These are phyloP conservation scores for Colletotrichum lini DNA, from an alignment of 2,329 filamentous ascomycete species.

Conservation along the genomic window DNA sequence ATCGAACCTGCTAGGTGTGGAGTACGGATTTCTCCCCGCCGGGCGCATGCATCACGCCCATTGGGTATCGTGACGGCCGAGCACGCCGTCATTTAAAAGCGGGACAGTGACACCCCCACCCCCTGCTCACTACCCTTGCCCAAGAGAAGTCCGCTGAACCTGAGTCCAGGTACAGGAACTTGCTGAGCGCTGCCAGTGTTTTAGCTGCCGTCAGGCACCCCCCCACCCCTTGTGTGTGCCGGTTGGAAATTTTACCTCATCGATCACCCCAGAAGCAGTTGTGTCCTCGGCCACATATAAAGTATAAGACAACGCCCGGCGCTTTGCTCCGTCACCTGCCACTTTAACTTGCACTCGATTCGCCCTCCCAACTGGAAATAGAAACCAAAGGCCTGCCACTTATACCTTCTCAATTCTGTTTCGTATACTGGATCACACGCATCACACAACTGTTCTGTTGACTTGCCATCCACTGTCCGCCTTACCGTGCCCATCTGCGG, in stretches of 20 bases:
- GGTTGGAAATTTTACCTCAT: constrained; percentile 41
- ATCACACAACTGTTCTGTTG: neutral
- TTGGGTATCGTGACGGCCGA: constrained; percentile 23
- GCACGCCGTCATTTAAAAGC: constrained; percentile 25
- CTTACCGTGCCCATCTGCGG: neutral
- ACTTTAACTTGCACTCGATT: neutral
- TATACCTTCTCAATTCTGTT: constrained; percentile 18
- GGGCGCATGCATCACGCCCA: constrained; percentile 13
- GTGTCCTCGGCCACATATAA: constrained; percentile 34
- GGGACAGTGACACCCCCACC: constrained; percentile 36
- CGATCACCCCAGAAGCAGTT: constrained; percentile 25
- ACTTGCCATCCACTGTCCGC: neutral
- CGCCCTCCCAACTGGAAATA: constrained; percentile 16
- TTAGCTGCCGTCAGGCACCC: constrained; percentile 42
- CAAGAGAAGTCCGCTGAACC: constrained; percentile 37
- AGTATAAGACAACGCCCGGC: constrained; percentile 40
- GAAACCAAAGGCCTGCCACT: neutral
- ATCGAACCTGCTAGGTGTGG: constrained; percentile 25
- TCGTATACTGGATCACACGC: constrained; percentile 1
- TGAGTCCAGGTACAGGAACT: constrained; percentile 36
- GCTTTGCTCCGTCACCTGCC: constrained; percentile 3
- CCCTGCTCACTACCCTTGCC: constrained; percentile 31
- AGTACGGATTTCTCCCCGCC: constrained; percentile 41
- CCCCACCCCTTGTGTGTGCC: constrained; percentile 16
- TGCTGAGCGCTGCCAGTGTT: constrained; percentile 39